Conservation (phyloP, 1,284 basidiomycete genomes). For the Moesziomyces sp. region DNA sequence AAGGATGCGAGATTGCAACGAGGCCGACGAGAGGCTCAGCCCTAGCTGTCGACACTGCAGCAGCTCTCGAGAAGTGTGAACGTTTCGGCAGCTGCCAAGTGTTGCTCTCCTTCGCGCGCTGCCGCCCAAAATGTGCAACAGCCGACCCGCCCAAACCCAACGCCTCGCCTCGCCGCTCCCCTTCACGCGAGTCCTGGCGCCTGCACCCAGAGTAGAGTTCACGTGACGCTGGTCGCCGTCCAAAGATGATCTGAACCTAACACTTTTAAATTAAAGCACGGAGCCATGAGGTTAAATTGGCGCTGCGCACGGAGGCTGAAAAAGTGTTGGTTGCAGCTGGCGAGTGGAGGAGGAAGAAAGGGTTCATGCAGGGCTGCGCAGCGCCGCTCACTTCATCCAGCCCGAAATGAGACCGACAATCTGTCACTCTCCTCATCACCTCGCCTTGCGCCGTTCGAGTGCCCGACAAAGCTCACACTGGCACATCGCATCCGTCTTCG, state of each 20-base stretch:
- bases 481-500: no score
- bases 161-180: neutral
- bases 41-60: neutral
- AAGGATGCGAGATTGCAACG: neutral
- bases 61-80: neutral
- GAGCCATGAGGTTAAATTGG: no score
- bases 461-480: no score
- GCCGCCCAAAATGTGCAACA: neutral
- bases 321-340: neutral
- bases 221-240: neutral
- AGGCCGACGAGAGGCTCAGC: no score
- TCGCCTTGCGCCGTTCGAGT: neutral
- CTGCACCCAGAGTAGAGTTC: neutral
- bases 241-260: neutral
- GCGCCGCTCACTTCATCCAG: neutral
- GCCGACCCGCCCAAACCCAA: neutral
- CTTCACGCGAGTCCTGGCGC: neutral
- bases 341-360: neutral
- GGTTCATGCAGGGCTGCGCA: no score
- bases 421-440: constrained; percentile 13
- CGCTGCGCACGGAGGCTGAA: neutral
- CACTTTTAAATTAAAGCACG: neutral
- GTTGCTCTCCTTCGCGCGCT: neutral
- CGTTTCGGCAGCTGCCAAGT: neutral
- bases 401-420: neutral